phyloP scores from a whole-genome alignment of 805 yeast species.

The Yamadazyma phyllophila region DNA sequence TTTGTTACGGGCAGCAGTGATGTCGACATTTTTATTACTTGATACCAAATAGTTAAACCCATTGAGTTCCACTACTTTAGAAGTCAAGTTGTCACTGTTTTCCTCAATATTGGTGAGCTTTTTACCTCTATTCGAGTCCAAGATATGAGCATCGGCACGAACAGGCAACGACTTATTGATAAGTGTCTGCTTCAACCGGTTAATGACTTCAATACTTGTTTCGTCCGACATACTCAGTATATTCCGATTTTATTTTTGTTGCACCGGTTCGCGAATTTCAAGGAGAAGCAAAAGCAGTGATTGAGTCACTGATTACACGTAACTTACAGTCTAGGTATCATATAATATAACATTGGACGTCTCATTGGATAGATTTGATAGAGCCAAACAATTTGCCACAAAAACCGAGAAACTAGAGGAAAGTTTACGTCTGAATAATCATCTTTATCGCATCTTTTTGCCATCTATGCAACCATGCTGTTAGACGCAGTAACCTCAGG shows the following conservation, averaged over 20 bases:
- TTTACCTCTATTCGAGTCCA: constrained; percentile 30
- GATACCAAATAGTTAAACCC: constrained; percentile 35
- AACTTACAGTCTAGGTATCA: no score
- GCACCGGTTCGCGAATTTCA: not conserved
- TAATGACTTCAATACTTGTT: constrained; percentile 36
- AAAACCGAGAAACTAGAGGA: no score
- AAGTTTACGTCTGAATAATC: not conserved
- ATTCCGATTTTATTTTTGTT: not conserved
- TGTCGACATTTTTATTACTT: constrained; percentile 34
- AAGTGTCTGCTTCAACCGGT: constrained; percentile 37
- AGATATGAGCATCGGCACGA: constrained; percentile 9
- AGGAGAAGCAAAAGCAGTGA: not conserved
- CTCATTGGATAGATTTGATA: not conserved
- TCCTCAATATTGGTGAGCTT: constrained; percentile 20
- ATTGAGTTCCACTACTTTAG: constrained; percentile 40
- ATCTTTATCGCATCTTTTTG: not conserved
- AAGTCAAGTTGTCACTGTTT: constrained; percentile 19
- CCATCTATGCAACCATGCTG: constrained; percentile 3
- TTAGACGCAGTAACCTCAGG: not conserved
- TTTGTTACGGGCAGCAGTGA: constrained; percentile 25
- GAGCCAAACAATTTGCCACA: not conserved
- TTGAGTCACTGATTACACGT: no score
- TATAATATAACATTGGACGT: not conserved
- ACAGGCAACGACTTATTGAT: constrained; percentile 13
- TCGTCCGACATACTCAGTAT: constrained; percentile 20